phyloP scores from a whole-genome alignment of 768 basidiomycete species.

The Psilocybe cyanescens region DNA sequence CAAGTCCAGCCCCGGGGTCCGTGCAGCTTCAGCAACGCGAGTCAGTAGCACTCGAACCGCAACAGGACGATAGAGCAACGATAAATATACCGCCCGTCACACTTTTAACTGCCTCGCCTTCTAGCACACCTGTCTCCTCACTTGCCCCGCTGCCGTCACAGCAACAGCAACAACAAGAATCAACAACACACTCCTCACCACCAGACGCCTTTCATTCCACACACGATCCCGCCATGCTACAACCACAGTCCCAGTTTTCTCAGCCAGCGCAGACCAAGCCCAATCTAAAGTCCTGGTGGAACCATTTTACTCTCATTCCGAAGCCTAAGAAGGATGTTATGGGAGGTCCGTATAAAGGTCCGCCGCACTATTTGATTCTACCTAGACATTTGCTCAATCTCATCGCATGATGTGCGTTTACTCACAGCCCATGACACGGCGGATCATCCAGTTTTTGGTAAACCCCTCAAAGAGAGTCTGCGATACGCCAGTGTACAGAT shows the following conservation, averaged over 20 bases:
- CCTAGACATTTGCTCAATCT: not conserved
- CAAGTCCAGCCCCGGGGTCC: conserved; percentile 8
- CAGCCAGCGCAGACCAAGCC: conserved; percentile 42
- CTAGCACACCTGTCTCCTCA: conserved; percentile 10
- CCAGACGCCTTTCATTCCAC: conserved; percentile 12
- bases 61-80: conserved; percentile 4
- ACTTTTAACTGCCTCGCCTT: not conserved
- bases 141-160: conserved; percentile 7
- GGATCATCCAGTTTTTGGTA: conserved; percentile 75
- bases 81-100: not conserved
- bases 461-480: conserved; percentile 82
- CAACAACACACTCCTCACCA: conserved; percentile 15
- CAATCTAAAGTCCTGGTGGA: conserved; percentile 83
- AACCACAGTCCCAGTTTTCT: conserved; percentile 17
- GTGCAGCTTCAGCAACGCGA: not conserved
- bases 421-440: conserved; percentile 40
- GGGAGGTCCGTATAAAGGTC: conserved; percentile 39
- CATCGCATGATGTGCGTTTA: conserved; percentile 6
- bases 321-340: conserved; percentile 54
- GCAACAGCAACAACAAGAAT: conserved; percentile 11
- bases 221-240: conserved; percentile 13
- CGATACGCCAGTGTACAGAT: conserved; percentile 92
- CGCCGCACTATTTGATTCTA: conserved; percentile 19
- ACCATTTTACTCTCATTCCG: conserved; percentile 70
- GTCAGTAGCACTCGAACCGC: conserved; percentile 1